Conservation (phyloP, 768 basidiomycete species). For the button mushroom (Agaricus bisporus) region DNA sequence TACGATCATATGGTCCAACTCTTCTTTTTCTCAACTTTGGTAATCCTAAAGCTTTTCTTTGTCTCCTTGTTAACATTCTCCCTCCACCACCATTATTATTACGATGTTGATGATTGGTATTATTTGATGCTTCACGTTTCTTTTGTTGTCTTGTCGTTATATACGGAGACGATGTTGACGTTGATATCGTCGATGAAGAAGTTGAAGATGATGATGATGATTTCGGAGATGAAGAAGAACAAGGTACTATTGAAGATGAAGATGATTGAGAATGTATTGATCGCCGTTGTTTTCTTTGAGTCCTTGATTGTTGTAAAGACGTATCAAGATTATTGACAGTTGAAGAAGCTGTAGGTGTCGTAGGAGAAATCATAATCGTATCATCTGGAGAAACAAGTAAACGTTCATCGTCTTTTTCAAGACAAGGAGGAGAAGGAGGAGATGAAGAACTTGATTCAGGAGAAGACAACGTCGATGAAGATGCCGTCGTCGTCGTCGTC, state of each 20-base stretch:
- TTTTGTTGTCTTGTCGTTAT: too few species aligned
- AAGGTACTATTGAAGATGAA: too few species aligned
- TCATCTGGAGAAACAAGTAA: too few species aligned
- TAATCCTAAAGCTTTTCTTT: slow-evolving; percentile 64
- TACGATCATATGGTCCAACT: slow-evolving; percentile 23
- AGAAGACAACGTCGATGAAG: slow-evolving; percentile 19
- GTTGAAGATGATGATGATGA: too few species aligned
- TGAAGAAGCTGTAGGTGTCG: not conserved
- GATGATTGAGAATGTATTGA: too few species aligned
- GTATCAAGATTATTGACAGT: too few species aligned
- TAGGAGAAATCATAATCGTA: not conserved
- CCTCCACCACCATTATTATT: slow-evolving; percentile 13
- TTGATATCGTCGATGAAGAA: too few species aligned
- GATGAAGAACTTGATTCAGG: not conserved
- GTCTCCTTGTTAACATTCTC: slow-evolving; percentile 53
- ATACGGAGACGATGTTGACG: too few species aligned
- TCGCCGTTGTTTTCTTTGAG: too few species aligned
- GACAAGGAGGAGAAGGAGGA: not conserved
- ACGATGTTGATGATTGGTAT: not conserved
- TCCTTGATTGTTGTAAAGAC: too few species aligned
- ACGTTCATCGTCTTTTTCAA: slow-evolving; percentile 2
- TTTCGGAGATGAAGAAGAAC: too few species aligned
- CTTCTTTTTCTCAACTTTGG: slow-evolving; percentile 36
- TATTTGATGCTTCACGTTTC: too few species aligned
- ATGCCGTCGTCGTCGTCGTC: slow-evolving; percentile 7